Evolutionary conservation across 768 basidiomycete species (phyloP), one percentile per base, ranked within the genome.

Genomic region (Leccinum subgranulosum): DNA sequence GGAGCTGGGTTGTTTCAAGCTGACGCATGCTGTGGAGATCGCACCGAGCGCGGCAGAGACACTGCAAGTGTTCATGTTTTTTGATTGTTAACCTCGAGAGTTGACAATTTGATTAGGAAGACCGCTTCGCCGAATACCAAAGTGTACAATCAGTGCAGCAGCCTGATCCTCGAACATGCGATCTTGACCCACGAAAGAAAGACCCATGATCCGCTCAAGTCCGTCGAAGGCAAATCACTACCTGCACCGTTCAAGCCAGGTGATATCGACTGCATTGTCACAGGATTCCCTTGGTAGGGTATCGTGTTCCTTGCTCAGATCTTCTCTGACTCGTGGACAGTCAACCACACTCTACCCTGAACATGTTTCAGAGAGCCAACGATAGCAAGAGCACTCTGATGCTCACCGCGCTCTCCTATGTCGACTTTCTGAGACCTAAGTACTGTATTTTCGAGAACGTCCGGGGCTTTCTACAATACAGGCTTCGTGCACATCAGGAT

Each of bases 251-350:
- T 83, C 3, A 72, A 72, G 43, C 79, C 79, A 7, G 81, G 76
- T 6, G 77, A 83, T 3, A 80, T 88, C 53, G 81, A 90, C 51
- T 77, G 84, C 28, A 76, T 92, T 14, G 72, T 81, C 12, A 80
- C 84, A 17, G 91, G 92, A 0, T 88, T 92, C 61, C 91, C 91
- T 34, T 93, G 91, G 90, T 86, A 55, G 23, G 59, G 29, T 1
- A 28, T 49, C 14, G 23, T 15, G 14, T 8, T 46, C 39, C 27
- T 48, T 48, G 27, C 17, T 48, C 21, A 27, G 27, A 48, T 51
- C 11, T 57, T 43, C 43, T n/a, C 28, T 61, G 51, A 66, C 39
- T 23, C 31, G 33, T n/a, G n/a, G 14, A 43, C 56, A 91, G 89
- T 66, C 90, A 91, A 69, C 80, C 85, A 3, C 90, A 92, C 64